These are phyloP conservation scores for Tolypocladium paradoxum DNA, from an alignment of 2,329 filamentous ascomycete species.

Conservation along the genomic window DNA sequence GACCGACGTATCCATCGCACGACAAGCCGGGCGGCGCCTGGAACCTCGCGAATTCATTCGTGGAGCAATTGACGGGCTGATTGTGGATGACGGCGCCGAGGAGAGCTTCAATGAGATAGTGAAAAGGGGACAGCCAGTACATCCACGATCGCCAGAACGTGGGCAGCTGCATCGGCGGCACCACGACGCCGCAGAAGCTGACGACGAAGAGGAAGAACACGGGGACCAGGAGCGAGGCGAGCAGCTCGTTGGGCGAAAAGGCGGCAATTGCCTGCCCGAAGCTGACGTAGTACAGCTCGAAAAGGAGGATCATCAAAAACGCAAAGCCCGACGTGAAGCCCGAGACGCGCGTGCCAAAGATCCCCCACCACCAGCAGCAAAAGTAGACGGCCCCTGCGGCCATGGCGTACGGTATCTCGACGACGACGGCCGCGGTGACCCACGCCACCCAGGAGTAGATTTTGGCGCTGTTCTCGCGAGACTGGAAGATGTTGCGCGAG, in stretches of 20 bases:
- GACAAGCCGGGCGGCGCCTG: slow-evolving; percentile 44
- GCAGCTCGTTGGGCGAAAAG: slow-evolving; percentile 53
- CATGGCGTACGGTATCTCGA: slow-evolving; percentile 60
- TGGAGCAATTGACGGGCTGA: slow-evolving; percentile 42
- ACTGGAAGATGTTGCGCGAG: slow-evolving; percentile 56
- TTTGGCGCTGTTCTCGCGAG: slow-evolving; percentile 64
- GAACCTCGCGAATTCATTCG: slow-evolving; percentile 50
- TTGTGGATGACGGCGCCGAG: slow-evolving; percentile 44
- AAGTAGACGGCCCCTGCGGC: slow-evolving; percentile 43
- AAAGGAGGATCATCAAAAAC: slow-evolving; percentile 55
- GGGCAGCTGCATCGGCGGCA: slow-evolving; percentile 47
- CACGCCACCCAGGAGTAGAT: slow-evolving; percentile 71
- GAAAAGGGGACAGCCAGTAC: slow-evolving; percentile 59
- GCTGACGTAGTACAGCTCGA: slow-evolving; percentile 54
- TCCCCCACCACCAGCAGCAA: slow-evolving; percentile 46
- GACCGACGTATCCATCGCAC: slow-evolving; percentile 47
- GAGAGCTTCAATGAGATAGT: slow-evolving; percentile 54
- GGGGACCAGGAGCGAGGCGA: slow-evolving; percentile 56
- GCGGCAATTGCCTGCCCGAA: slow-evolving; percentile 59
- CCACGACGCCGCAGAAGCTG: slow-evolving; percentile 60
- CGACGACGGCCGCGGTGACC: slow-evolving; percentile 52
- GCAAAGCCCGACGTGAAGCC: slow-evolving; percentile 50
- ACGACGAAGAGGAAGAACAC: slow-evolving; percentile 61
- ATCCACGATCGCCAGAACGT: slow-evolving; percentile 55
- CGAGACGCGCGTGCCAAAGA: slow-evolving; percentile 35